Evolutionary conservation across 768 basidiomycete species (phyloP).

Genomic region (Leccinum fibrillosum): DNA sequence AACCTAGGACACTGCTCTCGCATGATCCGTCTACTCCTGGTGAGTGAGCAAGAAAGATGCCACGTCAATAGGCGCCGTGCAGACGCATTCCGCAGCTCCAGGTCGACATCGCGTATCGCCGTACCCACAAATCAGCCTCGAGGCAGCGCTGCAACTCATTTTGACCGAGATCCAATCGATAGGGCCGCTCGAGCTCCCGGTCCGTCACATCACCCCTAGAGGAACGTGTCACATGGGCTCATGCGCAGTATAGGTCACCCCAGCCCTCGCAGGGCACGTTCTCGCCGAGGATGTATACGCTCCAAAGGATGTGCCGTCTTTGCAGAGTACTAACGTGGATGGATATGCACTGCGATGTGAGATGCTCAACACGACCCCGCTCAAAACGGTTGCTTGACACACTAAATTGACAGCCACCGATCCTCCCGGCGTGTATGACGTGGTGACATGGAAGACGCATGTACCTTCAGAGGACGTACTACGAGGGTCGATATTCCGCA

Average conservation of each 20-base stretch:
- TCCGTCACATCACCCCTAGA: conserved; percentile 26
- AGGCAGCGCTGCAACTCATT: conserved; percentile 61
- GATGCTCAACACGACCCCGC: conserved; percentile 10
- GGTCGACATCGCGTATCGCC: conserved; percentile 74
- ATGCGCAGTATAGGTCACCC: conserved; percentile 48
- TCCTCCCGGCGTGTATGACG: conserved; percentile 61
- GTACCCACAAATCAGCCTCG: conserved; percentile 65
- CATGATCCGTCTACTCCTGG: conserved; percentile 69
- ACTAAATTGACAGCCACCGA: conserved; percentile 48
- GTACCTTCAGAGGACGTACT: conserved; percentile 36
- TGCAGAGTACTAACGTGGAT: conserved; percentile 78
- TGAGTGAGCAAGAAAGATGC: conserved; percentile 30
- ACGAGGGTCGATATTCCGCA: conserved; percentile 47
- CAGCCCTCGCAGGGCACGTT: conserved; percentile 59
- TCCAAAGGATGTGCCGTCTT: conserved; percentile 57
- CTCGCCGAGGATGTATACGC: conserved; percentile 76
- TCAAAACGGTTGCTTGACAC: conserved; percentile 1
- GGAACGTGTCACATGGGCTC: neutral
- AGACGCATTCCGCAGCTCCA: conserved; percentile 43
- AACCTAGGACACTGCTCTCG: conserved; percentile 56
- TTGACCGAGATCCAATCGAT: conserved; percentile 46
- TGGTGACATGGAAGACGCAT: conserved; percentile 54
- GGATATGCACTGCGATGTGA: conserved; percentile 80
- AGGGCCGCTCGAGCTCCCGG: conserved; percentile 37
- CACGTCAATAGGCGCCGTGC: neutral